Evolutionary conservation across 176 grass and related monocot species (phyloP), one percentile per base, ranked within the genome.

Genomic region (Themeda triandra): DNA sequence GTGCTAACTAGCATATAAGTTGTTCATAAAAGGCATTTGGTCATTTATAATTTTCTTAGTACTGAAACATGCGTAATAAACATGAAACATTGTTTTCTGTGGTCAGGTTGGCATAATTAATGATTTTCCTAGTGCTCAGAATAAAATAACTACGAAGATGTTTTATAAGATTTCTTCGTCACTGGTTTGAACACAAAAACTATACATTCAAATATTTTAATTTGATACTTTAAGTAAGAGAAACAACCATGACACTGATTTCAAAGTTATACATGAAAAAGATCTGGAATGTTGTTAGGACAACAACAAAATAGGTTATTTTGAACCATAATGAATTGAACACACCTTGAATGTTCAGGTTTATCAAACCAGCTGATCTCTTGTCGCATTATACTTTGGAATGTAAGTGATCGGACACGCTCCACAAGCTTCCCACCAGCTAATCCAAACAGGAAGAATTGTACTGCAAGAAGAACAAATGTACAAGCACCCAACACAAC

Each of bases 311-410:
- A 35, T 24, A 80, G 21, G 40, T 81, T 85, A 21, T 10, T 80
- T 27, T 29, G 65, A 36, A 27, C 51, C 30, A 83, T 28, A 76
- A 73, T 49, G 28, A 25, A 14, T 13, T 73, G 19, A 32, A 31
- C 35, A 54, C 80, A 92, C 94, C 92, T 92, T 0, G 94, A 97
- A 87, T 97, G 91, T 80, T 86, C 39, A 85, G 90, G 94, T 40
- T 89, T 91, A 77, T 97, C 95, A 74, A 94, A 97, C 95, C 92
- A 94, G 49, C 86, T 87, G 31, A 94, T 97, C 14, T 97, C 94
- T 82, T 92, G 92, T 72, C 90, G 80, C 66, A 97, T 87, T 46
- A 92, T 71, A 66, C 80, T 87, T 72, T 23, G 73, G 51, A 97
- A 97, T 74, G 90, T 83, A 45, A 77, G 53, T 36, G 90, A 94